Evolutionary conservation across 2,329 filamentous ascomycete genomes (phyloP).

Genomic region (Zymoseptoria crescenta): DNA sequence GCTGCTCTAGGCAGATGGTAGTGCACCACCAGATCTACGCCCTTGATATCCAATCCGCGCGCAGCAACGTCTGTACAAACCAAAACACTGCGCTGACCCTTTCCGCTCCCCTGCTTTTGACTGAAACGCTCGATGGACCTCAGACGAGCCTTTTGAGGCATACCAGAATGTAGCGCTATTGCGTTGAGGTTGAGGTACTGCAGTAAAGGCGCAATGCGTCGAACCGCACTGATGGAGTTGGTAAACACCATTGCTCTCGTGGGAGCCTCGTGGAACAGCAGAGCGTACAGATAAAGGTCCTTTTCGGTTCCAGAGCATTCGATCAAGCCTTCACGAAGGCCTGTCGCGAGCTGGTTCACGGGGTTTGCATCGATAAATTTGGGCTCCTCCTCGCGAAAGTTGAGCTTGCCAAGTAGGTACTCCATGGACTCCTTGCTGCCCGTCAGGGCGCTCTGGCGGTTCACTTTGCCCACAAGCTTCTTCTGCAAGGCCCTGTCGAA

Average conservation of each 20-base stretch:
- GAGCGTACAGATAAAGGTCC: conserved; percentile 87
- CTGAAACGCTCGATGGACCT: conserved; percentile 80
- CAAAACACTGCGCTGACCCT: conserved; percentile 51
- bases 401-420: conserved; percentile 82
- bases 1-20: conserved; percentile 91
- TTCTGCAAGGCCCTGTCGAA: conserved; percentile 88
- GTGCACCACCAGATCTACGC: conserved; percentile 82
- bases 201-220: conserved; percentile 75
- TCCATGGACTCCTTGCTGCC: conserved; percentile 61
- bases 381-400: conserved; percentile 75
- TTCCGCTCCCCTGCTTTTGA: conserved; percentile 45
- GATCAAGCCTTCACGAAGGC: conserved; percentile 79
- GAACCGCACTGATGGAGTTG: conserved; percentile 89
- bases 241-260: conserved; percentile 83
- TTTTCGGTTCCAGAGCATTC: conserved; percentile 93
- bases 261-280: conserved; percentile 74
- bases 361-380: conserved; percentile 92
- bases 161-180: conserved; percentile 78
- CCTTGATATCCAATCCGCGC: conserved; percentile 84
- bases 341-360: conserved; percentile 75
- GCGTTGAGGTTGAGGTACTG: conserved; percentile 72
- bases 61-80: conserved; percentile 92
- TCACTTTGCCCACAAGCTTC: conserved; percentile 74
- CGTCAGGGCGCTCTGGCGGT: conserved; percentile 54
- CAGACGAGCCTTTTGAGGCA: conserved; percentile 93